Percentiles rank a stretch among this genome's conserved stretches.
Conservation (phyloP, 2,329 filamentous ascomycete genomes). For the Botrytis elliptica region DNA sequence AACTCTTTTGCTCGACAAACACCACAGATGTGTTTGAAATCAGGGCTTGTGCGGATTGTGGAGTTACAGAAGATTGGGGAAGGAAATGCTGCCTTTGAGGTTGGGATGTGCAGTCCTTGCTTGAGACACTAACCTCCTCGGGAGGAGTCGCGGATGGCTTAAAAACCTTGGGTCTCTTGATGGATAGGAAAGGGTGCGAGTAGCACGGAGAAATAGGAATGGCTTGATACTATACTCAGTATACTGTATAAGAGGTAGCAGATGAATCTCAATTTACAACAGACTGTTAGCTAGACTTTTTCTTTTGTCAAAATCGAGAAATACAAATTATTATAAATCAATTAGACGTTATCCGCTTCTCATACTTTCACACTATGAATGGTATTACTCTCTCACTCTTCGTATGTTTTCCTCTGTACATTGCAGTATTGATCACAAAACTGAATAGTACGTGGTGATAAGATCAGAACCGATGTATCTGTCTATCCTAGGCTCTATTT, state of each 20-base stretch:
- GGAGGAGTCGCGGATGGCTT: background rate
- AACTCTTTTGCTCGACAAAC: background rate
- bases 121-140: background rate
- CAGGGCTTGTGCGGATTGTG: background rate
- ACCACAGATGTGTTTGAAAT: background rate
- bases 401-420: background rate
- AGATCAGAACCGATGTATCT: background rate
- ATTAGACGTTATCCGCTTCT: background rate
- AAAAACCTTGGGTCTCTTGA: background rate
- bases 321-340: background rate
- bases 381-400: too few relatives aligned
- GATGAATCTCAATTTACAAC: background rate
- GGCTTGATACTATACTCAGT: background rate
- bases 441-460: background rate
- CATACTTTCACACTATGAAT: background rate
- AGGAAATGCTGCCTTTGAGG: rapidly evolving
- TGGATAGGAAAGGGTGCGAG: background rate
- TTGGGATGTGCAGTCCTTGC: background rate
- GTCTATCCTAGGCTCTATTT: background rate
- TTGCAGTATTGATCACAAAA: background rate
- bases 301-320: background rate
- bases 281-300: background rate
- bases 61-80: background rate
- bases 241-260: background rate
- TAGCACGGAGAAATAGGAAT: background rate